Base-by-base conservation (phyloP, 164 flowering plant genomes). In the Tinospora cordifolia region DNA sequence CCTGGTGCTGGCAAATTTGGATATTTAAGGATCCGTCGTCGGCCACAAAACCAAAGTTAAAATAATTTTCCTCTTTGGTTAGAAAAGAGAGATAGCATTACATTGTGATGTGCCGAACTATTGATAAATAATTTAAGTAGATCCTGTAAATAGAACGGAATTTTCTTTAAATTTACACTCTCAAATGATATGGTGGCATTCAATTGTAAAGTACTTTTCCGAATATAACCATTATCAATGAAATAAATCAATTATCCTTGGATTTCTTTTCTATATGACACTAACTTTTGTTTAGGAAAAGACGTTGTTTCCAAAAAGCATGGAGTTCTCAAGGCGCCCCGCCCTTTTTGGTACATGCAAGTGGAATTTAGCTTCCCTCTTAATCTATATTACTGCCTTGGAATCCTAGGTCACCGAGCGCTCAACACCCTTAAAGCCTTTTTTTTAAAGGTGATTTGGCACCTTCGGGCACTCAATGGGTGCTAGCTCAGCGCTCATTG, bases 1-100 rank as follows among this genome's bases (percentile, higher is more conserved):
- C 99, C 97, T 10, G 99, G 99, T 44, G 97, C 99, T 15, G 97
- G 97, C 22, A 94, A 76, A 74, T 94, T 94, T 62, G 99, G 99
- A 11, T 81, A 92, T 66, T 74, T 94, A 73, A 88, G 79, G 81
- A 83, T 94, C 66, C 88, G 93, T 26, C 84, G 90, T 6, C 85
- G 88, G 44, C 70, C 57, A n/a, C 38, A 65, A 38, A 60, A 47
- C 66, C 27, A 46, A 41, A 72, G 51, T 58, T 72, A 65, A 22
- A 59, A 27, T 63, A 27, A 6, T 24, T n/a, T 41, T 1, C 46
- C 59, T 51, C 19, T 17, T 51, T 51, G 7, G 59, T 30, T 30
- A 30, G 3, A 51, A 51, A n/a, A 51, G 17, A 51, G 59, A 6
- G 19, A 51, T 14, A n/a, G 59, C 59, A 51, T 51, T 51, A 51